Percentiles rank a stretch among this genome's conserved stretches.
phyloP scores from a whole-genome alignment of 768 basidiomycete genomes.

The Podaxis mareebaensis region DNA sequence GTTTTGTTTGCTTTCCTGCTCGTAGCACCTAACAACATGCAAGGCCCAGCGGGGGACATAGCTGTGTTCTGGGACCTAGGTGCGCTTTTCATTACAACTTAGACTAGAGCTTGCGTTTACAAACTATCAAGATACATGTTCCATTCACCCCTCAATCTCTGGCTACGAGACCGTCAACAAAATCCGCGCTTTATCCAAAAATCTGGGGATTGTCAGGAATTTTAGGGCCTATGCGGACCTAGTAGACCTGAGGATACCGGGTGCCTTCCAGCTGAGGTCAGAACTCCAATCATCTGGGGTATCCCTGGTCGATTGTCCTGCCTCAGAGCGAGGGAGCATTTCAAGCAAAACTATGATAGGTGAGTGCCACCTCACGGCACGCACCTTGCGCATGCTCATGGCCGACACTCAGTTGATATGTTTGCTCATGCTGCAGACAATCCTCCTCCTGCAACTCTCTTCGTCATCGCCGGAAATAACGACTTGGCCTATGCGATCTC shows the following conservation, averaged over 20 bases:
- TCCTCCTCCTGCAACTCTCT: constrained; percentile 41
- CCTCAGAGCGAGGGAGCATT: constrained; percentile 4
- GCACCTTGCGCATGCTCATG: not conserved
- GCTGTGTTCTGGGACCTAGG: constrained; percentile 15
- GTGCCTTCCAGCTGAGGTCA: constrained; percentile 6
- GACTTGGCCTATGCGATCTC: constrained; percentile 47
- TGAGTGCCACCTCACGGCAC: not conserved
- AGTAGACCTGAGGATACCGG: not conserved
- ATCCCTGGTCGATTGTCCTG: constrained; percentile 15
- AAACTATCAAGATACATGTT: not conserved
- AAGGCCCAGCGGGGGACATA: not conserved
- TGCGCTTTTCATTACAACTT: not conserved
- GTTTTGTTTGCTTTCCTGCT: not conserved
- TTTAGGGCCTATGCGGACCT: constrained; percentile 18
- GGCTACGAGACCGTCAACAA: constrained; percentile 12
- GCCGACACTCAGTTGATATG: constrained; percentile 23
- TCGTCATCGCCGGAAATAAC: constrained; percentile 48
- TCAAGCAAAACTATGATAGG: constrained; percentile 16
- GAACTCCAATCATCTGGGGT: constrained; percentile 20
- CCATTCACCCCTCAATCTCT: not conserved
- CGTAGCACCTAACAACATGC: not conserved
- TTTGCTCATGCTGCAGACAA: constrained; percentile 41
- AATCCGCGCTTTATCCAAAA: constrained; percentile 1
- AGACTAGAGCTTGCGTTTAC: not conserved
- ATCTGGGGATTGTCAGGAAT: constrained; percentile 12